Evolutionary conservation across 192 early-diverging fungal genomes (phyloP).

Genomic region (Podila epicladia): DNA sequence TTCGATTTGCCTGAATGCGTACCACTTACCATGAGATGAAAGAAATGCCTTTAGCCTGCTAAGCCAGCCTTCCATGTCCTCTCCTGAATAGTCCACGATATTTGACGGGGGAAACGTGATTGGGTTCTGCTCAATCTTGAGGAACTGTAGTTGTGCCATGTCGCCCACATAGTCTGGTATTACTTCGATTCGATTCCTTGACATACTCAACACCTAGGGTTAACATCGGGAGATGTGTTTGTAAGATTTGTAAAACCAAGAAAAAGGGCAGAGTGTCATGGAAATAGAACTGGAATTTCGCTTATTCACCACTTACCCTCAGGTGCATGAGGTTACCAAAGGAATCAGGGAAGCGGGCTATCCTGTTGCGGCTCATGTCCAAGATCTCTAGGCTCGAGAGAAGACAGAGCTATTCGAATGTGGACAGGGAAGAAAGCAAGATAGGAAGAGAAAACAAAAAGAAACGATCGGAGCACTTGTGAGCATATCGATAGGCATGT

Average conservation of each 20-base stretch:
- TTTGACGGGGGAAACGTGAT: constrained; percentile 43
- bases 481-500: too few species aligned
- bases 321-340: constrained; percentile 54
- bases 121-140: constrained; percentile 55
- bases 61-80: constrained; percentile 44
- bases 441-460: constrained; percentile 1
- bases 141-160: constrained; percentile 51
- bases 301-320: constrained; percentile 16
- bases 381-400: constrained; percentile 51
- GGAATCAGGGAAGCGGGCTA: constrained; percentile 40
- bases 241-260: not conserved
- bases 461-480: not conserved
- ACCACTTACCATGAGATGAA: constrained; percentile 1
- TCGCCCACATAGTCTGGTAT: constrained; percentile 51
- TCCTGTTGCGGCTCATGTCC: constrained; percentile 56
- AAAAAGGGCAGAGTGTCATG: not conserved
- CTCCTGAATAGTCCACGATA: constrained; percentile 21
- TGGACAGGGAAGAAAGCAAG: not conserved
- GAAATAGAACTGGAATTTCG: not conserved
- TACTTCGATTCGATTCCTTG: constrained; percentile 45
- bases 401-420: constrained; percentile 40
- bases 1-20: not conserved
- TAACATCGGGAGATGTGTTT: not conserved
- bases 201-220: constrained; percentile 48
- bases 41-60: constrained; percentile 23